phyloP scores from a whole-genome alignment of 805 yeast species.

The Saccharomycopsis sp. region DNA sequence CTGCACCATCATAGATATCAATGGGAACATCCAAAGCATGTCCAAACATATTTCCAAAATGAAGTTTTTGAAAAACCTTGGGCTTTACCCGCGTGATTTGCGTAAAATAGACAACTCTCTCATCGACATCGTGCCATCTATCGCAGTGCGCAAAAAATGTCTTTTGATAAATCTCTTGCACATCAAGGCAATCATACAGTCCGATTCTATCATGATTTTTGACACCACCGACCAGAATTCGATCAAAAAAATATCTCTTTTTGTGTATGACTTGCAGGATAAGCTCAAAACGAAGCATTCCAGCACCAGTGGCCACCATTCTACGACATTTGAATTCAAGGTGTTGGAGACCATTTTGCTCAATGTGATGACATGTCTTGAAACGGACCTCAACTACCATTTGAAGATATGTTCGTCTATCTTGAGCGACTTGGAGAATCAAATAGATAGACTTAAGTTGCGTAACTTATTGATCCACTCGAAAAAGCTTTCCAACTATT shows the following conservation, averaged over 20 bases:
- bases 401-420: conserved; percentile 68
- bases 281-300: conserved; percentile 21
- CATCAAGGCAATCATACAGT: conserved; percentile 69
- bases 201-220: conserved; percentile 65
- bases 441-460: conserved; percentile 73
- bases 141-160: conserved; percentile 66
- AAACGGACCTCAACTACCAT: conserved; percentile 83
- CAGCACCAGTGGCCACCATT: conserved; percentile 30
- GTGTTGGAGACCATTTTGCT: conserved; percentile 85
- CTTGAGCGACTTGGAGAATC: conserved; percentile 68
- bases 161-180: conserved; percentile 70
- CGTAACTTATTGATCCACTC: conserved; percentile 76
- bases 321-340: conserved; percentile 79
- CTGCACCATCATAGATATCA: conserved; percentile 61
- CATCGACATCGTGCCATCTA: conserved; percentile 73
- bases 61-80: conserved; percentile 59
- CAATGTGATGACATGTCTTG: conserved; percentile 69
- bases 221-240: conserved; percentile 53
- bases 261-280: conserved; percentile 69
- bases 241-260: conserved; percentile 51
- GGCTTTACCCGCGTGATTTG: conserved; percentile 80
- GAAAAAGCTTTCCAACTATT: conserved; percentile 76
- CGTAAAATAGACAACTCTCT: conserved; percentile 77
- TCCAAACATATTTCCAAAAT: conserved; percentile 60
- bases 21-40: conserved; percentile 59